Conservation (phyloP, 306 rosid genomes). For the Phaseolus lunatus region DNA sequence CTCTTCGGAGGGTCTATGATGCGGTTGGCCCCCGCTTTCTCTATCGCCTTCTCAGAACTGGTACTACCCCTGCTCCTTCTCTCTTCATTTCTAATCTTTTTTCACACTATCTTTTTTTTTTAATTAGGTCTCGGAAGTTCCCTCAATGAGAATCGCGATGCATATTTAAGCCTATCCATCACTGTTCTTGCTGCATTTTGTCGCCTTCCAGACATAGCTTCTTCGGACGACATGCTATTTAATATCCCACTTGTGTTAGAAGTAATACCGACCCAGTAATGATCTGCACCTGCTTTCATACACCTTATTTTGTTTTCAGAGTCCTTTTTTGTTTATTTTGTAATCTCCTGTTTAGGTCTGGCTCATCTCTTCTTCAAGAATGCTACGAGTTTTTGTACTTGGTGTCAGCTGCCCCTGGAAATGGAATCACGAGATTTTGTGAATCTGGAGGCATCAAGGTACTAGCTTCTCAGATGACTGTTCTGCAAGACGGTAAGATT, state of each 20-base stretch:
- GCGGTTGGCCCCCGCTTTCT: slow-evolving; percentile 80
- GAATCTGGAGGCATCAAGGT: slow-evolving; percentile 67
- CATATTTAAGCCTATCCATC: slow-evolving; percentile 76
- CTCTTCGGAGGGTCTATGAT: slow-evolving; percentile 70
- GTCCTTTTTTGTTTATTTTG: background rate
- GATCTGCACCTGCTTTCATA: background rate
- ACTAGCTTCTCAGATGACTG: slow-evolving; percentile 69
- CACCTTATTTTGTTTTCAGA: slow-evolving; percentile 5
- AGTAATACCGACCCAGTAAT: slow-evolving; percentile 62
- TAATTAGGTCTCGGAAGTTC: slow-evolving; percentile 70
- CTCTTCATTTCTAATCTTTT: background rate
- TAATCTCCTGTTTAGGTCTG: slow-evolving; percentile 60
- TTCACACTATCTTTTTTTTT: background rate
- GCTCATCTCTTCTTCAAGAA: slow-evolving; percentile 68
- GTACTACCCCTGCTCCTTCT: slow-evolving; percentile 41
- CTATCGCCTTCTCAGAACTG: slow-evolving; percentile 81
- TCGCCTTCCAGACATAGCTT: slow-evolving; percentile 83
- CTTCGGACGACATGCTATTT: slow-evolving; percentile 68
- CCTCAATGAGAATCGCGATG: slow-evolving; percentile 61
- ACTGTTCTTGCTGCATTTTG: slow-evolving; percentile 84
- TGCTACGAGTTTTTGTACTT: slow-evolving; percentile 86
- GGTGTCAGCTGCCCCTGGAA: slow-evolving; percentile 71
- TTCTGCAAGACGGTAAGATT: slow-evolving; percentile 70
- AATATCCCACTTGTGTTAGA: slow-evolving; percentile 75
- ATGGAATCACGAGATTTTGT: slow-evolving; percentile 62